Evolutionary conservation across 1,284 basidiomycete species (phyloP).

Genomic region (Singerocomus inundabilis): DNA sequence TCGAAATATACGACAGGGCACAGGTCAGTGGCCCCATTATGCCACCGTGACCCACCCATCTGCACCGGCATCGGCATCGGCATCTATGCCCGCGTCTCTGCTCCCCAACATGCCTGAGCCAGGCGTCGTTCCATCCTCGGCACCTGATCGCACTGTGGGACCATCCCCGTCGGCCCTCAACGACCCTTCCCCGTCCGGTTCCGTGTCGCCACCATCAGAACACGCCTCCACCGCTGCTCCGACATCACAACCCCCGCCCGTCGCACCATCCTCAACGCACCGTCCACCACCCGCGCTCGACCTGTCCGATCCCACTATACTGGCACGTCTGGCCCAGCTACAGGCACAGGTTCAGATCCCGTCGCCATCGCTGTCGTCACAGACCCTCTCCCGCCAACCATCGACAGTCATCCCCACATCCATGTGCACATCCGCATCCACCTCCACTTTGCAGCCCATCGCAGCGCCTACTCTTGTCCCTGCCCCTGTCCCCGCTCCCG

Average conservation of each 20-base stretch:
- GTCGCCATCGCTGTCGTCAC: conserved; percentile 10
- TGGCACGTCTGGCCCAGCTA: conserved; percentile 27
- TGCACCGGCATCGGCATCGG: not conserved
- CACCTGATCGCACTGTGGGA: conserved; percentile 11
- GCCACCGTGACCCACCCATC: not conserved
- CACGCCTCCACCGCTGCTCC: not conserved
- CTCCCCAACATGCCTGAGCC: conserved; percentile 10
- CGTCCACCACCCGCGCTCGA: conserved; percentile 17
- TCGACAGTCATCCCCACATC: not conserved
- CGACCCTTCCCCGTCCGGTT: not conserved
- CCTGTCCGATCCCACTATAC: conserved; percentile 22
- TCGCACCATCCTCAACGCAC: not conserved
- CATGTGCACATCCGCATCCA: conserved; percentile 1
- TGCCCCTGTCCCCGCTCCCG: not conserved
- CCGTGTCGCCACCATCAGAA: conserved; percentile 8
- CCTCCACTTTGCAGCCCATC: not conserved
- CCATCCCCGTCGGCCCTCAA: conserved; percentile 5
- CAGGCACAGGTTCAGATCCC: conserved; percentile 20
- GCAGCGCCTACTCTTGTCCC: no score
- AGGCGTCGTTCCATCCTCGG: not conserved
- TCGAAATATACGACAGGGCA: conserved; percentile 19
- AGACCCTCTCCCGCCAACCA: conserved; percentile 10
- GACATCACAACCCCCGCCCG: conserved; percentile 5
- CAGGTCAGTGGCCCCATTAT: conserved; percentile 9
- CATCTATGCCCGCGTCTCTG: not conserved